Evolutionary conservation across 139 green algal genomes (phyloP), one percentile per base, ranked within the genome.

Genomic region (Chlorella sp.): DNA sequence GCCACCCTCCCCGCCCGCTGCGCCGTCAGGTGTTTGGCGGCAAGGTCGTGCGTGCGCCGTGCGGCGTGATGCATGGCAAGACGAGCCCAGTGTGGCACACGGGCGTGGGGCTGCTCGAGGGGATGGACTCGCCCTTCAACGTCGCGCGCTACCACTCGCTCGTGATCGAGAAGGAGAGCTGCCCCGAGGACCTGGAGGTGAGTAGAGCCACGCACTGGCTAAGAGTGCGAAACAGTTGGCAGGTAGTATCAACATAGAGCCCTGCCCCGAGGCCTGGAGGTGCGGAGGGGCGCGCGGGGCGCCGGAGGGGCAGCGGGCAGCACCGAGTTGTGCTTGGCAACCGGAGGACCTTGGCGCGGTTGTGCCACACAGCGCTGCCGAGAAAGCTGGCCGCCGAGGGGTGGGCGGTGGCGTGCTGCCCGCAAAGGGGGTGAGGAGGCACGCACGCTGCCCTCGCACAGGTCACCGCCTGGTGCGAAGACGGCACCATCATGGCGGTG

Each of bases 41-140:
- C 41, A 51, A 89, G 46, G 87, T 99, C 11, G 87, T 98, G 40
- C 89, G 96, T 1, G 94, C 96, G 17, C 95, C 95, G 15, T 85
- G 72, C 48, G 96, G 96, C 0, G 89, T 98, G 11, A 98, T 99
- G 94, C 96, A 99, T 80, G 96, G 96, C 63, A 99, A 98, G 83
- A 95, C 88, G 2, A 98, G 91, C 2, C 86, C 80, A 2, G 96
- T 99, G 25, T 93, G 77, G 48, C 96, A 99, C 85, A 94, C 69
- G 2, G 87, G 89, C 71, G 77, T 74, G 0, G 93, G 93, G 5
- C 43, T 99, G 17, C 82, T 99, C 46, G 80, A 89, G 65, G 87
- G 86, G 40, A 67, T 93, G 33, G 69, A 72, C 72, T 97, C 88
- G 70, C 94, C 94, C 9, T 98, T 98, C 72, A 64, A 87, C 68